Evolutionary conservation across 176 grass and related monocot species (phyloP).

Genomic region (Lolium rigidum): DNA sequence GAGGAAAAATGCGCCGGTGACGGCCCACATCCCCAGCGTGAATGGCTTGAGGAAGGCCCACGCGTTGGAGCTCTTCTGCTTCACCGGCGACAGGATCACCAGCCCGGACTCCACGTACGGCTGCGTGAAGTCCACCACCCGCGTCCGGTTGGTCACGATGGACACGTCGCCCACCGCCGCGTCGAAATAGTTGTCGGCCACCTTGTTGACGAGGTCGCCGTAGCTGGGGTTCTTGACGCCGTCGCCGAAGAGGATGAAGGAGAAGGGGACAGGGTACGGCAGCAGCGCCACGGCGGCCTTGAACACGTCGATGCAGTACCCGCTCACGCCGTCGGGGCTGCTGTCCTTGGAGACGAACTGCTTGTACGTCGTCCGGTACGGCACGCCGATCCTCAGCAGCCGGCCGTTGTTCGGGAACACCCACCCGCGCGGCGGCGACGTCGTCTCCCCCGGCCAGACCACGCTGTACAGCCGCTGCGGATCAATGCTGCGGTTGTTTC

Average conservation of each 20-base stretch:
- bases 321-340: slow-evolving; percentile 60
- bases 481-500: slow-evolving; percentile 1
- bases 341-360: slow-evolving; percentile 70
- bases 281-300: slow-evolving; percentile 69
- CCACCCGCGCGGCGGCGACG: slow-evolving; percentile 74
- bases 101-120: slow-evolving; percentile 85
- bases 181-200: slow-evolving; percentile 65
- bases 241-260: slow-evolving; percentile 72
- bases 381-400: slow-evolving; percentile 81
- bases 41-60: slow-evolving; percentile 92
- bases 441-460: slow-evolving; percentile 83
- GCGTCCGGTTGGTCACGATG: slow-evolving; percentile 70
- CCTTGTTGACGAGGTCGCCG: slow-evolving; percentile 58
- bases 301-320: slow-evolving; percentile 97
- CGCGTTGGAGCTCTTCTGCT: slow-evolving; percentile 60
- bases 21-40: slow-evolving; percentile 77
- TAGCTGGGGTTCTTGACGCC: slow-evolving; percentile 82
- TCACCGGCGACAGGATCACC: slow-evolving; percentile 65
- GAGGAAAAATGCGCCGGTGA: slow-evolving; percentile 68
- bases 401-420: slow-evolving; percentile 82
- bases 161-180: slow-evolving; percentile 84
- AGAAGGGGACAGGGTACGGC: slow-evolving; percentile 68
- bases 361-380: slow-evolving; percentile 64
- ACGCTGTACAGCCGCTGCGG: slow-evolving; percentile 54
- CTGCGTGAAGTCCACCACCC: slow-evolving; percentile 87